Evolutionary conservation across 768 basidiomycete genomes (phyloP), one percentile per base, ranked within the genome.

Genomic region (Mycena belliarum): DNA sequence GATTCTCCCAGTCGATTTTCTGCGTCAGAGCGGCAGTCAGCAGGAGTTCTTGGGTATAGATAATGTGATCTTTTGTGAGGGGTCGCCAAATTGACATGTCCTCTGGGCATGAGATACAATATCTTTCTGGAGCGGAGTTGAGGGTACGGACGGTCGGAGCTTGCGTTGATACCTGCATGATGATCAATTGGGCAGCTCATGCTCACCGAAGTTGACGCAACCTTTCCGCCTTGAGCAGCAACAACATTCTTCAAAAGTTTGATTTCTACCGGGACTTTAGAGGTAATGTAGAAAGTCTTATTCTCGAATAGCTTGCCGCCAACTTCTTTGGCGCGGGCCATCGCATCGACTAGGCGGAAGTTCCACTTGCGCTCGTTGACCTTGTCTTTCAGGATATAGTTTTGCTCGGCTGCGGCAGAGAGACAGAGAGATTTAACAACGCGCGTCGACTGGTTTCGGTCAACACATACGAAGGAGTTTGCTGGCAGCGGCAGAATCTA

Each of bases 201-300:
- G 11, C 56, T 7, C 26, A 59, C 25, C 15, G 2, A 21, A 35
- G 2, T n/a, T 3, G 37, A 12, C 70, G 77, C 21, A 46, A 92
- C 89, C 73, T 84, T 80, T 0, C 91, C 93, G 4, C 93, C 91
- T 60, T 82, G 81, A 0, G 87, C 83, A 7, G 74, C 71, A 6
- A 94, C 77, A 6, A 95, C 84, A 45, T 82, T 84, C 73, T 83
- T 87, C 52, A 95, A 71, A 33, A 91, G 67, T 63, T 83, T 83
- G 41, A 70, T 66, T 46, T 87, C 85, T 2, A 87, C 75, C 0
- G 76, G 67, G 1, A 92, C 84, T 58, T 80, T 85, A 0, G 81
- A 78, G 0, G 91, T 94, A 48, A 93, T 71, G 63, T 92, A 94
- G 72, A 95, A 92, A 0, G 78, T 82, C 70, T 81, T 82, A 18